Base-by-base conservation (phyloP, 495 filamentous ascomycete species). In the Talaromyces liani region DNA sequence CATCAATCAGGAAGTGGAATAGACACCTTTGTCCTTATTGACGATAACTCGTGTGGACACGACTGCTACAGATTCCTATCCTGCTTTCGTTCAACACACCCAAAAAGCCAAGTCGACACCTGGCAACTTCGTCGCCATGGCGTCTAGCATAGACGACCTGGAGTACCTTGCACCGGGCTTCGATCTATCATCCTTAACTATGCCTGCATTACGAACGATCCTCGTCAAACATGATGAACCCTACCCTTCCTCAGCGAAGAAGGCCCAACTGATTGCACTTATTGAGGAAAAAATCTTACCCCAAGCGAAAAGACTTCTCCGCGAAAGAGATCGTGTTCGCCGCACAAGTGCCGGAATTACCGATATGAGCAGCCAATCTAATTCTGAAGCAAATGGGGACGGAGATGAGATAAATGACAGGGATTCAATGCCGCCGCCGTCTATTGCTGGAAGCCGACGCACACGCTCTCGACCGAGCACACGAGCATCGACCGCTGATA, bases 181-280 rank as follows among this genome's bases (percentile, higher is more conserved):
- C 73, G 92, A 98, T 70, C 88, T 95, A 27, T 78, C 79, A 64
- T 85, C 84, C 60, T 82, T 97, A 61, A 98, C 91, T 5, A 85
- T 97, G 29, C 91, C 93, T 47, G 87, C 87, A 39, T 82, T 98
- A 62, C 90, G 94, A 54, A 90, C 88, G 22, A 93, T 97, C 65
- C 86, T 98, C 33, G 87, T 98, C 66, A 87, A 85, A 61, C 88
- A 98, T 75, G 88, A 91, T 71, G 79, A 97, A 63, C 68, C 85
- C 12, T 98, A 97, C 74, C 87, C 92, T 1, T 85, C 91, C 7
- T 84, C 92, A 58, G 86, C 89, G 36, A 98, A 97, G 75, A 98
- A 98, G 77, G 74, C 85, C 1, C 87, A 96, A 66, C 87, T 98
- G 47, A 77, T 98, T 61, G 85, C 88, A 4, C 80, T 98, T 29